A percentile compares a stretch with the other conserved stretches of the same genome.
These are phyloP conservation scores for Panaeolus cyanescens DNA, from an alignment of 768 basidiomycete species.

Conservation along the genomic window DNA sequence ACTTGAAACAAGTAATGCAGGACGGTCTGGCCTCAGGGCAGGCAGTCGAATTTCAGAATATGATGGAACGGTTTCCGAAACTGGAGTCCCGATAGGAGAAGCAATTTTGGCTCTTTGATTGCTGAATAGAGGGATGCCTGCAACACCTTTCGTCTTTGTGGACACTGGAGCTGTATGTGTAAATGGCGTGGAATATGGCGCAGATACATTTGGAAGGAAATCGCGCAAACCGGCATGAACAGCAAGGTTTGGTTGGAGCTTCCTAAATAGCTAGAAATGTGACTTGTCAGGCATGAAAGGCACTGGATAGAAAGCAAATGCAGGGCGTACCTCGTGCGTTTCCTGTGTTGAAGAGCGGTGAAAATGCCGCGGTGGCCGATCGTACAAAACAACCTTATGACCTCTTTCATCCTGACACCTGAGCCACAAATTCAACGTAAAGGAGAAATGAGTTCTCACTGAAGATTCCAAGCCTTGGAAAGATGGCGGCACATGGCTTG, in stretches of 20 bases:
- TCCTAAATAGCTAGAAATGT: conserved; percentile 48
- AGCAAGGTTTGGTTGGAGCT: conserved; percentile 40
- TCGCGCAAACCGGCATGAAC: conserved; percentile 33
- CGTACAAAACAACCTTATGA: conserved; percentile 76
- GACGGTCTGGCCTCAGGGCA: conserved; percentile 66
- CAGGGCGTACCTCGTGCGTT: conserved; percentile 67
- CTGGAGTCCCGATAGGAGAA: conserved; percentile 12
- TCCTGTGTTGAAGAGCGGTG: conserved; percentile 69
- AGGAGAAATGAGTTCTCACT: conserved; percentile 47
- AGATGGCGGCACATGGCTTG: conserved; percentile 79
- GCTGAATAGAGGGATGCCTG: neutral
- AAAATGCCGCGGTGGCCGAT: conserved; percentile 89
- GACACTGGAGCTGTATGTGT: conserved; percentile 37
- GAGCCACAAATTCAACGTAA: neutral
- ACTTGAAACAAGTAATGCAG: conserved; percentile 86
- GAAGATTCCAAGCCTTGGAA: conserved; percentile 69
- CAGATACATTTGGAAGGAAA: conserved; percentile 55
- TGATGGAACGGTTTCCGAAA: conserved; percentile 26
- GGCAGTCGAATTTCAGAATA: conserved; percentile 42
- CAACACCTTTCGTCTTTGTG: neutral
- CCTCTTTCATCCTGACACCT: conserved; percentile 52
- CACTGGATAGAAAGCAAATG: neutral
- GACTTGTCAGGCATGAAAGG: neutral
- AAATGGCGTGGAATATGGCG: conserved; percentile 63
- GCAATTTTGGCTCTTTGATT: conserved; percentile 9